These are phyloP conservation scores for Xylaria cubensis DNA, from an alignment of 495 filamentous ascomycete genomes.

Conservation along the genomic window DNA sequence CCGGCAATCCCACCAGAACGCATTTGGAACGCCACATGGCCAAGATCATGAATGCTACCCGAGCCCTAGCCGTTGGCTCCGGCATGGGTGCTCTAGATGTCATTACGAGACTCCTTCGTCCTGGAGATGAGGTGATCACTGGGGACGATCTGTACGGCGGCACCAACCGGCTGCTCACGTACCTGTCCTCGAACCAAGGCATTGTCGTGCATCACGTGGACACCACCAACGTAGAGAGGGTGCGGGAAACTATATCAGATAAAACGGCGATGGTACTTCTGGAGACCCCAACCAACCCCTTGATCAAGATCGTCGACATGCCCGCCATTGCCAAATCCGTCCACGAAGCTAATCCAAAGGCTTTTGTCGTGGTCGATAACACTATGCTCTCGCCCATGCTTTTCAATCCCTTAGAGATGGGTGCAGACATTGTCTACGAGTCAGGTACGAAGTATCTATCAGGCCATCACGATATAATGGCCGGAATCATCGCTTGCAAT, in stretches of 20 bases:
- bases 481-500: conserved; percentile 91
- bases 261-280: conserved; percentile 97
- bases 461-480: conserved; percentile 98
- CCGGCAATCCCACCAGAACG: conserved; percentile 93
- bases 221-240: conserved; percentile 75
- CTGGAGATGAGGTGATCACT: conserved; percentile 95
- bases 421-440: conserved; percentile 96
- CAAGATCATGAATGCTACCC: conserved; percentile 96
- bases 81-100: conserved; percentile 98
- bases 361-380: conserved; percentile 93
- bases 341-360: conserved; percentile 79
- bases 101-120: conserved; percentile 89
- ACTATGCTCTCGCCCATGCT: conserved; percentile 97
- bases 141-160: conserved; percentile 97
- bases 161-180: conserved; percentile 92
- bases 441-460: conserved; percentile 97
- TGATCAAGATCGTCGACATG: conserved; percentile 98
- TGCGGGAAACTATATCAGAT: conserved; percentile 67
- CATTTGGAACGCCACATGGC: conserved; percentile 96
- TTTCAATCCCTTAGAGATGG: conserved; percentile 88
- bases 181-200: conserved; percentile 81
- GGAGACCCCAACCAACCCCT: conserved; percentile 94
- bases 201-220: conserved; percentile 97
- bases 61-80: conserved; percentile 89
- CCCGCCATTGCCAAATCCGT: conserved; percentile 72